Percentiles rank a stretch among this genome's conserved stretches.
phyloP scores from a whole-genome alignment of 108 stramenopile genomes.

The Discostella pseudostelligera region DNA sequence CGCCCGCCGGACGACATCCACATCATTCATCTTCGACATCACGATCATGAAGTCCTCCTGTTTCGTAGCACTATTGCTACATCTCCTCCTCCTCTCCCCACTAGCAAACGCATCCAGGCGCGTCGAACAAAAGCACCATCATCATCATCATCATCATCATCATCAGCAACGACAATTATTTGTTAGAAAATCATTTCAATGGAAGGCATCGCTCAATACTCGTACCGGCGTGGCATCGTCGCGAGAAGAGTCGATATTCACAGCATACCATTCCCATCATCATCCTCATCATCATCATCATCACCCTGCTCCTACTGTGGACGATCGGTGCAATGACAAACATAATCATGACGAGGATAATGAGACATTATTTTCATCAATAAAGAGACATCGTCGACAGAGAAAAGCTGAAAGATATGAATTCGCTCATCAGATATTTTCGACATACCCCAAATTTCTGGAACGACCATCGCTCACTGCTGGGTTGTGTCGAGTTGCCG shows the following conservation, averaged over 20 bases:
- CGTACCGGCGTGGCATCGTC: conserved; percentile 13
- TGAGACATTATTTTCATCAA: conserved; percentile 3
- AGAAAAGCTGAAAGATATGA: neutral
- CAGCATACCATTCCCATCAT: neutral
- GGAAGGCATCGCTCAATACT: conserved; percentile 17
- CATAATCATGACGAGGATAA: neutral
- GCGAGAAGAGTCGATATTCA: conserved; percentile 7
- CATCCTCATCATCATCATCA: neutral
- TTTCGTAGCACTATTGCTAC: no score
- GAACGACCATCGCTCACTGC: conserved; percentile 6
- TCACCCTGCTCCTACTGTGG: no score
- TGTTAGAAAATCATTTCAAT: conserved; percentile 6
- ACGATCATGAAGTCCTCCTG: no score
- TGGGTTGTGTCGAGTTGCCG: conserved; percentile 10
- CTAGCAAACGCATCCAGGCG: no score
- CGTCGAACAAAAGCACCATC: no score
- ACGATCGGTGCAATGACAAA: no score
- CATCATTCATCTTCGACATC: no score
- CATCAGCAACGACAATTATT: no score
- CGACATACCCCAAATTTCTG: conserved; percentile 16
- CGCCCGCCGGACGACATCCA: no score
- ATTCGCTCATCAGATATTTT: conserved; percentile 13
- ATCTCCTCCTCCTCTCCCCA: no score
- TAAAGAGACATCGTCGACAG: neutral
- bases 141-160: no score